phyloP scores from a whole-genome alignment of 352 stramenopile genomes.

The Phytophthora hybrid region DNA sequence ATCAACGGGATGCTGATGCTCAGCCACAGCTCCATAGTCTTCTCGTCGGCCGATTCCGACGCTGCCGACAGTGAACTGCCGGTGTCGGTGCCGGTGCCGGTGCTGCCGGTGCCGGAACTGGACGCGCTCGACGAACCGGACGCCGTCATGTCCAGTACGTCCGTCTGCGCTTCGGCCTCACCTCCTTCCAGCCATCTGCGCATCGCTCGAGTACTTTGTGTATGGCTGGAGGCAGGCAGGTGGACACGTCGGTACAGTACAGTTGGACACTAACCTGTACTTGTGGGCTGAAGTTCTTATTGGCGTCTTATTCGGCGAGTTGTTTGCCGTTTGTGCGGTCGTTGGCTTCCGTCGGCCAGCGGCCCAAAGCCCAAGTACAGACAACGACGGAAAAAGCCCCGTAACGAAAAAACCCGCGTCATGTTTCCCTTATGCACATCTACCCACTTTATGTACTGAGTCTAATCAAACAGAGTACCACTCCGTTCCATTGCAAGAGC shows the following conservation, averaged over 20 bases:
- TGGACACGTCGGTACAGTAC: not conserved
- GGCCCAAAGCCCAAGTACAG: slow-evolving; percentile 34
- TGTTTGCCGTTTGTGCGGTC: slow-evolving; percentile 15
- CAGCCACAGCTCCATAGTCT: slow-evolving; percentile 35
- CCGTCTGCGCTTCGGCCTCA: slow-evolving; percentile 16
- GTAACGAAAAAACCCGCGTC: no score
- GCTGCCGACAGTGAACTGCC: not conserved
- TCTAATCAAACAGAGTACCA: no score
- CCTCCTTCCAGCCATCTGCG: slow-evolving; percentile 28
- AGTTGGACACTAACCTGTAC: not conserved
- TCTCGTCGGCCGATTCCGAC: slow-evolving; percentile 14
- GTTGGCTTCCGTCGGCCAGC: slow-evolving; percentile 27
- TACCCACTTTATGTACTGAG: no score
- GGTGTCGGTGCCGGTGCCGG: not conserved
- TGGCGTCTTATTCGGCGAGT: slow-evolving; percentile 5
- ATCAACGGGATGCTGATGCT: slow-evolving; percentile 44
- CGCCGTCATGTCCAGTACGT: not conserved
- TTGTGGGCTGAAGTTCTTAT: slow-evolving; percentile 9
- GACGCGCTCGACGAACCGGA: not conserved
- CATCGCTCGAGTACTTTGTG: slow-evolving; percentile 19
- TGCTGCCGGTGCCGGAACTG: not conserved
- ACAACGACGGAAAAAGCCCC: no score
- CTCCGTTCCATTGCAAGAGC: no score
- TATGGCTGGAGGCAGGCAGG: not conserved
- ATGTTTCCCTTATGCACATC: no score